Base-by-base conservation (phyloP, 2,329 filamentous ascomycete species). In the Diaporthe eres region DNA sequence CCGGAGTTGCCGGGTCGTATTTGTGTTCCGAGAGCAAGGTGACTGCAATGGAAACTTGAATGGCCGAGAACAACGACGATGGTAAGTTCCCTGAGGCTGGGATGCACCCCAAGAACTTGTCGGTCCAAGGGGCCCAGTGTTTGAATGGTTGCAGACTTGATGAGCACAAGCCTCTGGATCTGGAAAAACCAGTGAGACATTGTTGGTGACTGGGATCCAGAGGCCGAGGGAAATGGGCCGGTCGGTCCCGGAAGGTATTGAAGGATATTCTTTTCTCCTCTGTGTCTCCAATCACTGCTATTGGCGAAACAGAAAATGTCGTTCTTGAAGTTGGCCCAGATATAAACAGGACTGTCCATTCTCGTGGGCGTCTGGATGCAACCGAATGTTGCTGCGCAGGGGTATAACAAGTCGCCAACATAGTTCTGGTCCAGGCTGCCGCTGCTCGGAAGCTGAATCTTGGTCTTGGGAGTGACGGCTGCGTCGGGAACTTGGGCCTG, bases 1-100 rank as follows among this genome's bases (percentile, higher is more conserved):
- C 6, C 13, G 4, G 42, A 2, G 2, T 10, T 4, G 6, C 4
- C 31, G 2, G 44, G 44, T 17, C 12, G 25, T 5, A 1, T 1
- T 4, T 19, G 13, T n/a, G 19, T n/a, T 15, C 3, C 1, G 8
- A 34, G 44, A 37, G 5, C n/a, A 39, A 67, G 22, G 63, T 68
- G 44, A 5, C 12, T 37, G 44, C 63, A 68, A 10, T 12, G 10
- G 63, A n/a, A 51, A 34, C 34, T 34, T 34, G 34, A 34, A 37
- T 19, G 9, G 10, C 7, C 57, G 13, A n/a, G 10, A 13, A 15
- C 17, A 22, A 44, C 34, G 19, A 60, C 34, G 5, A 60, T 60
- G 34, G 57, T 60, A 10, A 60, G 19, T n/a, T 6, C 15, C 39
- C 22, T 60, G 9, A 60, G 57, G 57, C 34, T 39, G 34, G 34